A percentile compares a stretch with the other conserved stretches of the same genome.
Evolutionary conservation across 2,329 filamentous ascomycete species (phyloP).

Genomic region (Corynespora cassiicola): DNA sequence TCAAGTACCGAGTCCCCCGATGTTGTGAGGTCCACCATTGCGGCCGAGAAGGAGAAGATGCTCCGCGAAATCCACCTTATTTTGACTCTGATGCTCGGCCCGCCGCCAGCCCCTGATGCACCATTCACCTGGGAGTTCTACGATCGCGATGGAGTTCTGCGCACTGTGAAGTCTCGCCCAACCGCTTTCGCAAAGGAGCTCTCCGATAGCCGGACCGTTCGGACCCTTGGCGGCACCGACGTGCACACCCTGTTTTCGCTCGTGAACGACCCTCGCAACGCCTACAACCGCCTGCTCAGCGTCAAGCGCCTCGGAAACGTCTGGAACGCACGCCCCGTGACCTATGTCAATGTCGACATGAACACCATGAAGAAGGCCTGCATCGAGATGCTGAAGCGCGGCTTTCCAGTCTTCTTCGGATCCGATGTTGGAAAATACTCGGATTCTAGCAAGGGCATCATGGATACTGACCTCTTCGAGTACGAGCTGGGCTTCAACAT

Average conservation of each 20-base stretch:
- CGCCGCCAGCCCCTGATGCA: conserved; percentile 72
- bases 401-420: conserved; percentile 86
- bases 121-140: conserved; percentile 83
- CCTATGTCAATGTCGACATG: conserved; percentile 85
- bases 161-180: conserved; percentile 70
- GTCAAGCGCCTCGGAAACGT: conserved; percentile 83
- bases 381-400: conserved; percentile 78
- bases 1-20: conserved; percentile 41
- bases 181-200: conserved; percentile 75
- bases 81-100: conserved; percentile 81
- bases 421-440: conserved; percentile 86
- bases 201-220: conserved; percentile 63
- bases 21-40: conserved; percentile 49
- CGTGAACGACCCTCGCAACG: conserved; percentile 84
- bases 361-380: conserved; percentile 73
- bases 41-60: conserved; percentile 72
- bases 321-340: conserved; percentile 75
- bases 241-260: conserved; percentile 78
- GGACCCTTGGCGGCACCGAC: conserved; percentile 63
- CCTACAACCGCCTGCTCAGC: conserved; percentile 73
- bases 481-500: conserved; percentile 87
- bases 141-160: conserved; percentile 71
- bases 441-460: conserved; percentile 71
- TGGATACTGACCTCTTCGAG: conserved; percentile 79
- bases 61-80: conserved; percentile 81